Evolutionary conservation across 768 basidiomycete genomes (phyloP).

Genomic region (Leccinum barrowsii): DNA sequence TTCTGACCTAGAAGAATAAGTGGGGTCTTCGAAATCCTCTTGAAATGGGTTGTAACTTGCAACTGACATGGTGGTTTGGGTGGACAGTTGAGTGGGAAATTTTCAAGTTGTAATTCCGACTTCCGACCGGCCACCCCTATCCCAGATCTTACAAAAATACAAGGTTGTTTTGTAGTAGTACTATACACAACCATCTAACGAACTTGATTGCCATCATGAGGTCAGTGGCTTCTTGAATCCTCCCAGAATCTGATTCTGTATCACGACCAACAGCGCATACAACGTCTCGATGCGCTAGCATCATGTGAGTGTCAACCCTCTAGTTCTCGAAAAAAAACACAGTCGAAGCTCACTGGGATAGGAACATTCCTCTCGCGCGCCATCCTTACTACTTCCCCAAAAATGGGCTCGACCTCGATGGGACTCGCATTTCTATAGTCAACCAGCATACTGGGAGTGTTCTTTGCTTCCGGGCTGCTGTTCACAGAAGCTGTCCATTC

Average conservation of each 20-base stretch:
- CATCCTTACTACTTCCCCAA: slow-evolving; percentile 47
- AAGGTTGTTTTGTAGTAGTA: background rate
- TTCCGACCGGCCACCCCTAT: background rate
- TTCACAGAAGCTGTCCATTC: slow-evolving; percentile 39
- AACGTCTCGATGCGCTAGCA: slow-evolving; percentile 56
- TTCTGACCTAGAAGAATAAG: too few relatives aligned
- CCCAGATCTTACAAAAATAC: background rate
- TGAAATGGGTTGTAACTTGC: too few relatives aligned
- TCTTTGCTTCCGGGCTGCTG: slow-evolving; percentile 38
- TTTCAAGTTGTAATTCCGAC: background rate
- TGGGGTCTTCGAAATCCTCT: too few relatives aligned
- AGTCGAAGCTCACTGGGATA: slow-evolving; percentile 8
- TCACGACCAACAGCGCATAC: slow-evolving; percentile 55
- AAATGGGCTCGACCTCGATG: slow-evolving; percentile 64
- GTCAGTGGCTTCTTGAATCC: slow-evolving; percentile 13
- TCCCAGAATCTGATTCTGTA: slow-evolving; percentile 60
- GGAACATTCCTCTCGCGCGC: slow-evolving; percentile 14
- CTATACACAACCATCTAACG: background rate
- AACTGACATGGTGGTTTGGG: too few relatives aligned
- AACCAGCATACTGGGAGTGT: slow-evolving; percentile 61
- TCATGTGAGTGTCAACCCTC: background rate
- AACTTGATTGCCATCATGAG: background rate
- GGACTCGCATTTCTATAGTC: slow-evolving; percentile 49
- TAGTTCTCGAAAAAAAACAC: background rate
- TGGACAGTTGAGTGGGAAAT: too few relatives aligned